Evolutionary conservation across 441 rosid species (phyloP).

Genomic region (Syzygium syzygioides): DNA sequence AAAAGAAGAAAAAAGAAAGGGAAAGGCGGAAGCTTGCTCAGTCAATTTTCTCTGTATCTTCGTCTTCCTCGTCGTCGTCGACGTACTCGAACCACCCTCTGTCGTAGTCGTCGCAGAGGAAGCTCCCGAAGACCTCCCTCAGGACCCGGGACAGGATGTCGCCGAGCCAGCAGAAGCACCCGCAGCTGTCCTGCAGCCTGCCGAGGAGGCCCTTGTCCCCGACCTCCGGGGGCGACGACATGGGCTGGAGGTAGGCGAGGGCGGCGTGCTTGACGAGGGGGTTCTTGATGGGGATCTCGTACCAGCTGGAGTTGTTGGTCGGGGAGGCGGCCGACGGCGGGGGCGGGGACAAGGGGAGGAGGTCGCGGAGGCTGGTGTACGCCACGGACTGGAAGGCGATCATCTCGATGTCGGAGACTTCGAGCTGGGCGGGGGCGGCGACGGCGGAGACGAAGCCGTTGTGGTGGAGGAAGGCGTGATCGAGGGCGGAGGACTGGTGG

Average conservation of each 20-base stretch:
- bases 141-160: constrained; percentile 15
- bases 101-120: background rate
- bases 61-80: constrained; percentile 6
- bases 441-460: constrained; percentile 6
- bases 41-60: constrained; percentile 21
- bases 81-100: background rate
- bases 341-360: constrained; percentile 25
- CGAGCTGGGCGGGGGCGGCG: background rate
- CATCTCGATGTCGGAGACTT: constrained; percentile 35
- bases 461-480: constrained; percentile 9
- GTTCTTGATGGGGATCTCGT: constrained; percentile 50
- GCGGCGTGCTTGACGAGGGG: constrained; percentile 66
- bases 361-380: constrained; percentile 56
- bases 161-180: constrained; percentile 38
- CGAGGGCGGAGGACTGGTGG: constrained; percentile 1
- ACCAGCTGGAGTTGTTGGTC: constrained; percentile 34
- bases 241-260: constrained; percentile 56
- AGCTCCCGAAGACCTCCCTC: constrained; percentile 10
- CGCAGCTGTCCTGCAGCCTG: constrained; percentile 21
- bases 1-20: background rate
- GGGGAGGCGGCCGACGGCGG: constrained; percentile 15
- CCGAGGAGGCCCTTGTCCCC: constrained; percentile 22
- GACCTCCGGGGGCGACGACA: constrained; percentile 23
- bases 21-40: background rate
- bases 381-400: constrained; percentile 13